These are phyloP conservation scores for Marsdenia floribunda DNA, from an alignment of 257 asterid species.

Conservation along the genomic window DNA sequence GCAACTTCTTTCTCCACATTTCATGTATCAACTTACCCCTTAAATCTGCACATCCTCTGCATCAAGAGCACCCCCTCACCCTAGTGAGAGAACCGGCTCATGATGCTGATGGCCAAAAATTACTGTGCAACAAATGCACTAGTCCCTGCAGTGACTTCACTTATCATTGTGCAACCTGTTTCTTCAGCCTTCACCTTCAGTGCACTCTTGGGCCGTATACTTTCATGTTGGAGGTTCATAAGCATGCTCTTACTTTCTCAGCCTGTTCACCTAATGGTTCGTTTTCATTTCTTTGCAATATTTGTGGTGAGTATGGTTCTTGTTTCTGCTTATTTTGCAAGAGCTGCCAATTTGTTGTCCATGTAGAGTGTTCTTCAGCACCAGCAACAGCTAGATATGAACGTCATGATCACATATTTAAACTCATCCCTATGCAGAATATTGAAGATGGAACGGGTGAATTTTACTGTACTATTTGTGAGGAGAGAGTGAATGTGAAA, in stretches of 20 bases:
- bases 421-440: not conserved
- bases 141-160: conserved; percentile 3
- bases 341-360: not conserved
- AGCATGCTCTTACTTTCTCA: conserved; percentile 1
- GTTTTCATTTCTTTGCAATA: not conserved
- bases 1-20: conserved; percentile 7
- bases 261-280: not conserved
- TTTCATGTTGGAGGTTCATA: not conserved
- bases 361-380: not conserved
- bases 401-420: not conserved
- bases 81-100: not conserved
- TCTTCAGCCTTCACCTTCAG: not conserved
- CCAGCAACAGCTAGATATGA: not conserved
- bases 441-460: conserved; percentile 5
- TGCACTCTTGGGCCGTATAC: not conserved
- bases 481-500: conserved; percentile 9
- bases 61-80: not conserved
- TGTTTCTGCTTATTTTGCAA: conserved; percentile 2
- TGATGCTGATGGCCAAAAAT: not conserved
- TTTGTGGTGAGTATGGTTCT: conserved; percentile 2
- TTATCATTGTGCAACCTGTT: not conserved
- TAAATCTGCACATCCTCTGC: conserved; percentile 7
- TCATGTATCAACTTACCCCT: conserved; percentile 1
- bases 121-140: not conserved
- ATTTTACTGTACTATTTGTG: conserved; percentile 1